These are phyloP conservation scores for Teunomyces pallodes DNA, from an alignment of 805 yeast species.

Conservation along the genomic window DNA sequence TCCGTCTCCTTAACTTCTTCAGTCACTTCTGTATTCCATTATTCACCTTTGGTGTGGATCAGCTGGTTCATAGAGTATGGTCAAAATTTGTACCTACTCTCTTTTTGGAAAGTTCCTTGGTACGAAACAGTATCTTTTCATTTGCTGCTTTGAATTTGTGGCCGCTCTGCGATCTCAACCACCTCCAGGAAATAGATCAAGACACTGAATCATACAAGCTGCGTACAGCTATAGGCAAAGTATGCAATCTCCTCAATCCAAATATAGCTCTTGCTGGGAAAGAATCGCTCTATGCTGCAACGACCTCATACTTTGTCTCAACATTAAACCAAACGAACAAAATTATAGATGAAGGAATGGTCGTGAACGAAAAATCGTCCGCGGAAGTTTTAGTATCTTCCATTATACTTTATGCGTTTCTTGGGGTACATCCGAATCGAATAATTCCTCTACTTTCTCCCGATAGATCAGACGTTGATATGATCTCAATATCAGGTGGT, in stretches of 20 bases:
- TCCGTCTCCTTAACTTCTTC: slow-evolving; percentile 27
- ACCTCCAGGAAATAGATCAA: slow-evolving; percentile 8
- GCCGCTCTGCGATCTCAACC: slow-evolving; percentile 18
- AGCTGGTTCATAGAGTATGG: slow-evolving; percentile 23
- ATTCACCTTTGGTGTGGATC: slow-evolving; percentile 23
- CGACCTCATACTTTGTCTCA: slow-evolving; percentile 23
- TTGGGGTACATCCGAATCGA: slow-evolving; percentile 31
- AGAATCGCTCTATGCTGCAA: slow-evolving; percentile 14
- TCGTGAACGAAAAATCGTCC: neutral
- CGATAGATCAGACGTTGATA: slow-evolving; percentile 17
- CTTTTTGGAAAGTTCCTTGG: slow-evolving; percentile 22
- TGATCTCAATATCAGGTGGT: slow-evolving; percentile 19
- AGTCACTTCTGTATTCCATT: slow-evolving; percentile 24
- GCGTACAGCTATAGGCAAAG: neutral
- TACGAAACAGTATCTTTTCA: slow-evolving; percentile 24
- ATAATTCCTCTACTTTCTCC: slow-evolving; percentile 27
- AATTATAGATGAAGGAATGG: slow-evolving; percentile 5
- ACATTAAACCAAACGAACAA: slow-evolving; percentile 13
- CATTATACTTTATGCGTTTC: slow-evolving; percentile 24
- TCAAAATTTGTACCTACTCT: slow-evolving; percentile 21
- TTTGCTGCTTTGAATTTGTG: slow-evolving; percentile 24
- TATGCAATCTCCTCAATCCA: neutral
- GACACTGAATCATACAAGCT: neutral
- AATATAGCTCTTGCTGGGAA: neutral
- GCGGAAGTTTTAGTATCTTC: slow-evolving; percentile 19